phyloP scores from a whole-genome alignment of 2,329 filamentous ascomycete genomes.

The Fusarium paranaense region DNA sequence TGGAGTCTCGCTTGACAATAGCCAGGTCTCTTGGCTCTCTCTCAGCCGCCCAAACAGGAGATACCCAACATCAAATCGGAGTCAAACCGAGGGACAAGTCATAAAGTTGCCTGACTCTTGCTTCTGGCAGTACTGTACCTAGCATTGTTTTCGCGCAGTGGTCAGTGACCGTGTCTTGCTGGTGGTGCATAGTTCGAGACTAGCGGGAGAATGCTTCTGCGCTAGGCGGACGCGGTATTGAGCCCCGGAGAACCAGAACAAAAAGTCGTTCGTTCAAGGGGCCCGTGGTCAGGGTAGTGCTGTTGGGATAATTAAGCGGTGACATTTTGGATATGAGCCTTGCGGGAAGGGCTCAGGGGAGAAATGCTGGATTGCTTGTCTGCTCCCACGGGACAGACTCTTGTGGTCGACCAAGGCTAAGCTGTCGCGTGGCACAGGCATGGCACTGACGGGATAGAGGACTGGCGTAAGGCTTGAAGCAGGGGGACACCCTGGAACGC shows the following conservation, averaged over 20 bases:
- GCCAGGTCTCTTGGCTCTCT: background rate
- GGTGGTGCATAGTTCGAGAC: conserved; percentile 13
- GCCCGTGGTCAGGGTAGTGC: conserved; percentile 10
- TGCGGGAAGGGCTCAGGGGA: background rate
- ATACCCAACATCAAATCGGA: background rate
- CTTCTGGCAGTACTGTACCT: background rate
- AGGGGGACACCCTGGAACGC: conserved; percentile 10
- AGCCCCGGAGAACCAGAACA: conserved; percentile 28
- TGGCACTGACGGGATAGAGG: conserved; percentile 36
- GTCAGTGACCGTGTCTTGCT: background rate
- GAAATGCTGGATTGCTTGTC: background rate
- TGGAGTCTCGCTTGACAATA: background rate
- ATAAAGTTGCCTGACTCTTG: background rate
- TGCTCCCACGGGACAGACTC: background rate
- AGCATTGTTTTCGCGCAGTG: background rate
- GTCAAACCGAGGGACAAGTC: background rate
- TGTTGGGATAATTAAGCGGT: conserved; percentile 20
- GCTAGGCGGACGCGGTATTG: conserved; percentile 35
- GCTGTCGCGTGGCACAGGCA: conserved; percentile 41
- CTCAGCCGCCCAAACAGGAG: background rate
- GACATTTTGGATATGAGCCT: conserved; percentile 11
- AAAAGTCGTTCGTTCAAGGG: conserved; percentile 21
- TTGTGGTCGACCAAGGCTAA: background rate
- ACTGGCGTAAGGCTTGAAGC: conserved; percentile 9
- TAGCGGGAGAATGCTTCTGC: conserved; percentile 24